Conservation (phyloP, 441 rosid genomes). For the Raphanus hybrid region DNA sequence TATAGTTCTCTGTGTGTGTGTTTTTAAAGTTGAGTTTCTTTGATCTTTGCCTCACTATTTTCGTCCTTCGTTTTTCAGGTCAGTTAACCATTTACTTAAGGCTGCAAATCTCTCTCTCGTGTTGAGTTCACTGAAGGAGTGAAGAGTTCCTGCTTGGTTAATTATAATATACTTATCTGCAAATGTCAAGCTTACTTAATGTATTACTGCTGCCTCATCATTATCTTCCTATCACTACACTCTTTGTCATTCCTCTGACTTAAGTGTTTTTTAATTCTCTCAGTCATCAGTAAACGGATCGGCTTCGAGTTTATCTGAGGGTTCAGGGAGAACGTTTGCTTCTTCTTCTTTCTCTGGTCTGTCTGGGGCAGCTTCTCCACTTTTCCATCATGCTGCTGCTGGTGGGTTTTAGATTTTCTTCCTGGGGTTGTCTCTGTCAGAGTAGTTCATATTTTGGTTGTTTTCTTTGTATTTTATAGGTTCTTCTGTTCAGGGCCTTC, state of each 20-base stretch:
- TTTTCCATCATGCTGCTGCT: conserved; percentile 69
- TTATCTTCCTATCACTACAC: conserved; percentile 8
- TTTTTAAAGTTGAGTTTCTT: neutral
- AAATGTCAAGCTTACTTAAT: conserved; percentile 92
- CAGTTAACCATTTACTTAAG: too few species aligned
- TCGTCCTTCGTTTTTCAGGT: conserved; percentile 28
- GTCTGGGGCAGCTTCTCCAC: conserved; percentile 85
- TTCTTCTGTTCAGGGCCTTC: conserved; percentile 76
- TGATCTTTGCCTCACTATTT: neutral
- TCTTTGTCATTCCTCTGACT: conserved; percentile 13
- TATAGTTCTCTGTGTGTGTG: neutral
- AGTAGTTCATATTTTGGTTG: conserved; percentile 6
- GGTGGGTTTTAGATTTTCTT: conserved; percentile 53
- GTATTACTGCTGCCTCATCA: conserved; percentile 53
- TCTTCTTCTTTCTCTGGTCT: conserved; percentile 92
- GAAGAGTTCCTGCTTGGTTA: conserved; percentile 46
- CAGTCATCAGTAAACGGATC: conserved; percentile 91
- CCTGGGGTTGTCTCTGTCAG: conserved; percentile 18
- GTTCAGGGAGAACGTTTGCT: conserved; percentile 73
- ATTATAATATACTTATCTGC: conserved; percentile 44
- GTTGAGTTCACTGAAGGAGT: conserved; percentile 29
- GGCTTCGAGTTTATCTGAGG: conserved; percentile 83
- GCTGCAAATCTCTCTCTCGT: neutral
- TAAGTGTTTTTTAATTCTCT: conserved; percentile 29
- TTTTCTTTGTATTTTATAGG: conserved; percentile 50